A percentile compares a stretch with the other conserved stretches of the same genome.
These are phyloP conservation scores for Rhexocercosporidium sp. DNA, from an alignment of 2,329 filamentous ascomycete genomes.

Conservation along the genomic window DNA sequence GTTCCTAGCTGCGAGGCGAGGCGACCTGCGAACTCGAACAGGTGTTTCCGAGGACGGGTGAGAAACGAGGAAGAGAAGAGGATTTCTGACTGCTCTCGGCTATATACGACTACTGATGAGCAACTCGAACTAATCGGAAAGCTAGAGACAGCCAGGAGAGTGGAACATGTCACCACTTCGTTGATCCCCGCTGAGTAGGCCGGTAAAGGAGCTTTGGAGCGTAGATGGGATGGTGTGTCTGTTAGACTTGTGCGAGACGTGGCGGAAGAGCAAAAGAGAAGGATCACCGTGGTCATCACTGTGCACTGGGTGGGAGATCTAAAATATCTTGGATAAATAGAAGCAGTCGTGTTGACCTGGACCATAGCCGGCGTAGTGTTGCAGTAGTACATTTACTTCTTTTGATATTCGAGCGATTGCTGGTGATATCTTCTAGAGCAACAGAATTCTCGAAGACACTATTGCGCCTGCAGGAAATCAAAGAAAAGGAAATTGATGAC, in stretches of 20 bases:
- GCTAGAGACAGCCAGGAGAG: slow-evolving; percentile 4
- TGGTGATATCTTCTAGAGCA: neutral
- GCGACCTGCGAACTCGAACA: neutral
- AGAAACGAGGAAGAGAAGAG: neutral
- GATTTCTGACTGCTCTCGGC: slow-evolving; percentile 3
- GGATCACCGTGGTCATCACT: slow-evolving; percentile 2
- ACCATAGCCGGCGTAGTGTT: neutral
- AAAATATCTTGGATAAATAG: neutral
- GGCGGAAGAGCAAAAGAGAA: neutral
- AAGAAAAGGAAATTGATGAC: slow-evolving; percentile 3
- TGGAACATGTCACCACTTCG: slow-evolving; percentile 13
- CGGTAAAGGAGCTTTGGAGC: slow-evolving; percentile 7
- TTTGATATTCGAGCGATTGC: neutral
- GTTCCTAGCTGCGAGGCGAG: neutral
- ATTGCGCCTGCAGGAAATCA: neutral
- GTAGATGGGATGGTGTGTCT: neutral
- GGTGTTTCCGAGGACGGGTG: neutral
- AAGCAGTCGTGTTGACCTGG: slow-evolving; percentile 1
- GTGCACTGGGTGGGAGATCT: neutral
- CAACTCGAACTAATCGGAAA: slow-evolving; percentile 1
- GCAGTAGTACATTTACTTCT: neutral
- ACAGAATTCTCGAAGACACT: neutral
- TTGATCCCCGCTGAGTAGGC: slow-evolving; percentile 9
- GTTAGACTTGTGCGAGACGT: neutral
- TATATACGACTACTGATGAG: neutral